phyloP scores from a whole-genome alignment of 371 early-diverging fungal genomes.

The Coemansia sp. region DNA sequence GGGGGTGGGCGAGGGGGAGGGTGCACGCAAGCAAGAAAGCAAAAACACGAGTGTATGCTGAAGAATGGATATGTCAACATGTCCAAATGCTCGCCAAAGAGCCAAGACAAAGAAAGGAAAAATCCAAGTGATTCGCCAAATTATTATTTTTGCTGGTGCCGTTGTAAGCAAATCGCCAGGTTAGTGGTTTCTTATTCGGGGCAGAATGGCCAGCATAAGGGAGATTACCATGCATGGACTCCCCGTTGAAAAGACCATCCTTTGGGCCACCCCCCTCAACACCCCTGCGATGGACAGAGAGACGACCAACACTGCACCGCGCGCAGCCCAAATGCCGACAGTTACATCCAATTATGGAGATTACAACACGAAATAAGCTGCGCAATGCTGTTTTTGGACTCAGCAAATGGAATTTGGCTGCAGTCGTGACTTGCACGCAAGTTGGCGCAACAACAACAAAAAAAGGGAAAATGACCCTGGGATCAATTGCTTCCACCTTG shows the following conservation, averaged over 20 bases:
- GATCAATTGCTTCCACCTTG: neutral
- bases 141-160: conserved; percentile 13
- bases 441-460: neutral
- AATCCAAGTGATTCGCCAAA: conserved; percentile 2
- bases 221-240: conserved; percentile 20
- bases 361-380: neutral
- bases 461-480: neutral
- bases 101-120: neutral
- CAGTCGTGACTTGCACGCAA: neutral
- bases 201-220: neutral
- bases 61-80: conserved; percentile 17
- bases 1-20: neutral
- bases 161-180: conserved; percentile 15
- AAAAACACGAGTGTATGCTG: conserved; percentile 5
- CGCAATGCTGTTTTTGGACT: neutral
- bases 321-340: conserved; percentile 12
- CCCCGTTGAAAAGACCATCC: neutral
- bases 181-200: conserved; percentile 24
- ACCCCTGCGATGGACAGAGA: neutral
- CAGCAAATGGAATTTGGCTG: neutral
- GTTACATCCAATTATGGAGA: conserved; percentile 15
- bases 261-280: neutral
- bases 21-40: neutral
- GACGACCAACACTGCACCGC: conserved; percentile 8
- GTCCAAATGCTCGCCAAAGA: conserved; percentile 11